These are phyloP conservation scores for Termitomyces sp. DNA, from an alignment of 1,284 basidiomycete genomes.

Conservation along the genomic window DNA sequence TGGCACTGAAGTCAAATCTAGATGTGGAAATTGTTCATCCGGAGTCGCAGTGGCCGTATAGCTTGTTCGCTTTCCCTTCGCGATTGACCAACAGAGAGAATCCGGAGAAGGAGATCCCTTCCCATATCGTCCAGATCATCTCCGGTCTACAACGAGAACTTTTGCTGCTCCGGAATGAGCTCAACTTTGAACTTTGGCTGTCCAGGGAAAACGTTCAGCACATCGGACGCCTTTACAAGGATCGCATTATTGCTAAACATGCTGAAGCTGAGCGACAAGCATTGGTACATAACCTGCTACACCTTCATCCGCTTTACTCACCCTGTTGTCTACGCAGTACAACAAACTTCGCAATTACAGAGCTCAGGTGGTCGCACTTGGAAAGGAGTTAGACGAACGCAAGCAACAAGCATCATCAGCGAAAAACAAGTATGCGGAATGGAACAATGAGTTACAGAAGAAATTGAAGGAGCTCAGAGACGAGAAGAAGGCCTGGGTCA, in stretches of 20 bases:
- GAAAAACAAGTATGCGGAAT: constrained; percentile 67
- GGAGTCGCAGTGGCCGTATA: constrained; percentile 42
- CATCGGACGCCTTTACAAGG: constrained; percentile 71
- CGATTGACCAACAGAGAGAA: constrained; percentile 5
- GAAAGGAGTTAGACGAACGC: constrained; percentile 58
- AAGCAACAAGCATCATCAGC: constrained; percentile 57
- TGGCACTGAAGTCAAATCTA: constrained; percentile 62
- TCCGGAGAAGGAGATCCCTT: constrained; percentile 27
- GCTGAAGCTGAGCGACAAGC: constrained; percentile 77
- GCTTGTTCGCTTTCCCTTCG: constrained; percentile 29
- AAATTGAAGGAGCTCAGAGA: constrained; percentile 62
- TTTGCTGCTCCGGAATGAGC: constrained; percentile 66
- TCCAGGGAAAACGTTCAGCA: constrained; percentile 74
- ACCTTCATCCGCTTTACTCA: neutral
- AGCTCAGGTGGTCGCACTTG: constrained; percentile 54
- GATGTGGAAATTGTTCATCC: constrained; percentile 53
- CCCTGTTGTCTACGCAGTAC: constrained; percentile 40
- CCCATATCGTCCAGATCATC: constrained; percentile 55
- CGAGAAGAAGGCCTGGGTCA: constrained; percentile 62
- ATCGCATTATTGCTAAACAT: constrained; percentile 63
- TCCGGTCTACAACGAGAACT: constrained; percentile 69
- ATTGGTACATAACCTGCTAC: constrained; percentile 43
- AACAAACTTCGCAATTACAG: constrained; percentile 74
- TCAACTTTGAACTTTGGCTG: constrained; percentile 79
- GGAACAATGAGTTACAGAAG: constrained; percentile 64